Percentiles rank a stretch among this genome's conserved stretches.
These are phyloP conservation scores for Globisporangium cylindrosporum DNA, from an alignment of 352 stramenopile species.

Conservation along the genomic window DNA sequence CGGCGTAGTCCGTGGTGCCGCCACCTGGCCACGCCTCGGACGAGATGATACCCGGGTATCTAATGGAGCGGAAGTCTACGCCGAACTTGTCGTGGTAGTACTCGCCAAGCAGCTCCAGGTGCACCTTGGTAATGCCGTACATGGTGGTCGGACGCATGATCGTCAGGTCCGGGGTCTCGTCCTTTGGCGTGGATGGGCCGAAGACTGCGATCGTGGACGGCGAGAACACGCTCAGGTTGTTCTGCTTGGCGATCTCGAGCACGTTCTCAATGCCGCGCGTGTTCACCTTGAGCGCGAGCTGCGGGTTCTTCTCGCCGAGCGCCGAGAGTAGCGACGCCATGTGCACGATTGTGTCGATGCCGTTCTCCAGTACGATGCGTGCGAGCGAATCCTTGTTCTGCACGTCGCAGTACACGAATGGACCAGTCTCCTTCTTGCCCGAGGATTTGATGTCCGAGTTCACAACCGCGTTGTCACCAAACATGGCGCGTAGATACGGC, in stretches of 20 bases:
- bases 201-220: conserved; percentile 92
- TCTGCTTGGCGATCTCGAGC: conserved; percentile 84
- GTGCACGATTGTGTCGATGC: conserved; percentile 89
- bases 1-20: conserved; percentile 89
- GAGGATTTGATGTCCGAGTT: conserved; percentile 83
- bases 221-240: conserved; percentile 87
- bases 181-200: conserved; percentile 80
- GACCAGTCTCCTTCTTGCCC: conserved; percentile 41
- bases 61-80: conserved; percentile 90
- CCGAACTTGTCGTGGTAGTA: conserved; percentile 93
- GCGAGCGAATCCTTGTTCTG: conserved; percentile 68
- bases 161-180: conserved; percentile 84
- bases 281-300: conserved; percentile 88
- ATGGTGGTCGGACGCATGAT: conserved; percentile 92
- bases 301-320: conserved; percentile 88
- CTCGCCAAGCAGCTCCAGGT: conserved; percentile 87
- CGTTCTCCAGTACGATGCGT: conserved; percentile 86
- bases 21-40: conserved; percentile 82
- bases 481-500: conserved; percentile 66
- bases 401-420: conserved; percentile 84
- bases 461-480: conserved; percentile 58
- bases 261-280: conserved; percentile 89
- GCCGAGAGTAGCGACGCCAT: conserved; percentile 89
- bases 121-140: conserved; percentile 92
- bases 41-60: conserved; percentile 90